A percentile compares a stretch with the other conserved stretches of the same genome.
phyloP scores from a whole-genome alignment of 495 filamentous ascomycete genomes.

The Talaromyces proteolyticus region DNA sequence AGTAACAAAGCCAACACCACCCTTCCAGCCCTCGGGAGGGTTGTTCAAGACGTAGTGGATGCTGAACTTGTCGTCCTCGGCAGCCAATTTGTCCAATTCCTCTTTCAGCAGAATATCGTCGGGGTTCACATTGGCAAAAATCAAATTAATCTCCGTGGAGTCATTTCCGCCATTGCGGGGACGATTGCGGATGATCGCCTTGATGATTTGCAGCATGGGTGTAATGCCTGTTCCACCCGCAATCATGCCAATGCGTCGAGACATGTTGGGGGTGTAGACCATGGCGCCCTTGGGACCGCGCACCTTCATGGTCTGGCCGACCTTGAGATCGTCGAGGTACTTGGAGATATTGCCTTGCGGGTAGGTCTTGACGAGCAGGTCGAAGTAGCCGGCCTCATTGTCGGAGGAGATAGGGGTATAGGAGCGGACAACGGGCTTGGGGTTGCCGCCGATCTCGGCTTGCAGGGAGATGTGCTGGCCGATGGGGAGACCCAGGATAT shows the following conservation, averaged over 20 bases:
- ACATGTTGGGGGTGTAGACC: constrained; percentile 93
- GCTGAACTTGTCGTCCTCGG: constrained; percentile 71
- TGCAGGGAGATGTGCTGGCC: constrained; percentile 97
- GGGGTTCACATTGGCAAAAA: constrained; percentile 92
- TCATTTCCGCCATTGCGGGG: constrained; percentile 63
- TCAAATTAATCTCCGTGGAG: constrained; percentile 81
- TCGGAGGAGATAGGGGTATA: constrained; percentile 97
- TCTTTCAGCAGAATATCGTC: constrained; percentile 92
- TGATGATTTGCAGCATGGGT: constrained; percentile 92
- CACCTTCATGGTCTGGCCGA: constrained; percentile 85
- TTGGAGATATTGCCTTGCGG: constrained; percentile 93
- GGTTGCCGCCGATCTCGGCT: constrained; percentile 66
- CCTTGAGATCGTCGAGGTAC: constrained; percentile 72
- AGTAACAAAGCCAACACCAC: constrained; percentile 90
- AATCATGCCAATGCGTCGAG: constrained; percentile 93
- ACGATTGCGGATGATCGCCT: constrained; percentile 81
- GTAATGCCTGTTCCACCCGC: constrained; percentile 97
- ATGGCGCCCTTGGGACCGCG: constrained; percentile 94
- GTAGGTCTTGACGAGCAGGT: constrained; percentile 96
- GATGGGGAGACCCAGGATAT: constrained; percentile 93
- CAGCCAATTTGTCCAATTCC: constrained; percentile 73
- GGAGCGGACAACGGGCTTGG: constrained; percentile 87
- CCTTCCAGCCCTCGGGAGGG: constrained; percentile 83
- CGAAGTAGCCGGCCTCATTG: constrained; percentile 88
- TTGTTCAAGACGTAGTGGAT: constrained; percentile 96